These are phyloP conservation scores for Pichia paraexigua DNA, from an alignment of 805 yeast species.

Conservation along the genomic window DNA sequence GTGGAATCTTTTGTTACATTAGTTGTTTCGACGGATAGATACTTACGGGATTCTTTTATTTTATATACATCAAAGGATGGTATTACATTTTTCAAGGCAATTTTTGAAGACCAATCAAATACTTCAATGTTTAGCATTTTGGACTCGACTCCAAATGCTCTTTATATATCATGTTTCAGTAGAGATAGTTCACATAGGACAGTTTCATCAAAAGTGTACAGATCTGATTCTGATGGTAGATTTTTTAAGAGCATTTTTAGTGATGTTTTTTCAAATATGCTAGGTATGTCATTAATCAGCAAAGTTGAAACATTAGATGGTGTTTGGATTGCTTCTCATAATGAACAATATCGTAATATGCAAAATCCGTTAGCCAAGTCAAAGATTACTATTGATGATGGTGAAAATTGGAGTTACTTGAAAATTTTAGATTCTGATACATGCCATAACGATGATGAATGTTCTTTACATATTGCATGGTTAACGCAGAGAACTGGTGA, in stretches of 20 bases:
- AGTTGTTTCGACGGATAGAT: conserved; percentile 36
- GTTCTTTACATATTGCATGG: conserved; percentile 39
- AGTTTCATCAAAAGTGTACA: conserved; percentile 31
- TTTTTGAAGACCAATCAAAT: conserved; percentile 31
- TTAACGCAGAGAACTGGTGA: conserved; percentile 31
- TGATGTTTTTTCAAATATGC: conserved; percentile 29
- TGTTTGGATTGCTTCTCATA: conserved; percentile 41
- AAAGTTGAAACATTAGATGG: conserved; percentile 53
- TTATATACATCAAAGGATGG: conserved; percentile 44
- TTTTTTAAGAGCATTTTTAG: conserved; percentile 39
- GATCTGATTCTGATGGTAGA: conserved; percentile 54
- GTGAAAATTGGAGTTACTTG: conserved; percentile 44
- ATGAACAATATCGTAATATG: conserved; percentile 17
- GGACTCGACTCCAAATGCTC: conserved; percentile 33
- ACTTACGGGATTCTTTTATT: conserved; percentile 30
- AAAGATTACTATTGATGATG: conserved; percentile 44
- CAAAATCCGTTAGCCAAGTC: conserved; percentile 19
- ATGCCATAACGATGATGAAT: conserved; percentile 38
- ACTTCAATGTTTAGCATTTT: conserved; percentile 33
- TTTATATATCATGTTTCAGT: conserved; percentile 34
- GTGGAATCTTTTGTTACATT: conserved; percentile 36
- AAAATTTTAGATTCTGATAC: conserved; percentile 36
- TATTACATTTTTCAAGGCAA: conserved; percentile 31
- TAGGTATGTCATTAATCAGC: conserved; percentile 34
- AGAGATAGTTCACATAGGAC: conserved; percentile 12